Percentiles rank a stretch among this genome's conserved stretches.
These are phyloP conservation scores for Chytriomyces sp. DNA, from an alignment of 192 early-diverging fungal genomes.

Conservation along the genomic window DNA sequence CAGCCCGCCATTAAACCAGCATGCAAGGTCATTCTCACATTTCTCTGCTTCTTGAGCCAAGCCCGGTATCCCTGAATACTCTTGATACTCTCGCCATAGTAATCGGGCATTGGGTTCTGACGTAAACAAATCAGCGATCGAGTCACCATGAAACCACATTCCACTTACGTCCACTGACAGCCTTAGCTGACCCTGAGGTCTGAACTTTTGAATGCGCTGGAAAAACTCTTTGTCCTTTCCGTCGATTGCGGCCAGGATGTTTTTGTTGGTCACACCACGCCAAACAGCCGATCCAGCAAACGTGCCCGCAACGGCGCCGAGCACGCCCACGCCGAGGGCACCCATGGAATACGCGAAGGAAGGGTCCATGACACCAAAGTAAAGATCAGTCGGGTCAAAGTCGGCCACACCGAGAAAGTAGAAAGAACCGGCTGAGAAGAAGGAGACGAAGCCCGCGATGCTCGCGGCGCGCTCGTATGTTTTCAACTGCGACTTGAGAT, in stretches of 20 bases:
- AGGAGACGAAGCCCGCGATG: constrained; percentile 15
- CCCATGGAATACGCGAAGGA: constrained; percentile 41
- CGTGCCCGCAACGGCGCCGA: constrained; percentile 31
- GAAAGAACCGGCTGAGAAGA: constrained; percentile 37
- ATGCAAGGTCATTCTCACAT: too few relatives aligned
- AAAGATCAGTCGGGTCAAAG: constrained; percentile 48
- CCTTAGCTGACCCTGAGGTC: constrained; percentile 42
- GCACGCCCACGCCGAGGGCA: constrained; percentile 31
- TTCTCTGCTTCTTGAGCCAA: constrained; percentile 84
- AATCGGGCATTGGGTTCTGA: constrained; percentile 70
- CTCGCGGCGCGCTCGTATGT: constrained; percentile 37
- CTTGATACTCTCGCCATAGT: constrained; percentile 90
- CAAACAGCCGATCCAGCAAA: constrained; percentile 33
- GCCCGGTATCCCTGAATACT: constrained; percentile 77
- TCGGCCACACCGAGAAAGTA: constrained; percentile 53
- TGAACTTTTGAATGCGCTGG: constrained; percentile 39
- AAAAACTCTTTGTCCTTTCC: constrained; percentile 46
- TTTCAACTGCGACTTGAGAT: constrained; percentile 32
- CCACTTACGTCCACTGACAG: constrained; percentile 51
- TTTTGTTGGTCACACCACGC: constrained; percentile 41
- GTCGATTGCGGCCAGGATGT: constrained; percentile 17
- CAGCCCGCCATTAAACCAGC: background rate
- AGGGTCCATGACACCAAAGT: constrained; percentile 45
- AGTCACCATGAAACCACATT: background rate
- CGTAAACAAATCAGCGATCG: background rate